These are phyloP conservation scores for Colletotrichum godetiae DNA, from an alignment of 2,329 filamentous ascomycete genomes.

Conservation along the genomic window DNA sequence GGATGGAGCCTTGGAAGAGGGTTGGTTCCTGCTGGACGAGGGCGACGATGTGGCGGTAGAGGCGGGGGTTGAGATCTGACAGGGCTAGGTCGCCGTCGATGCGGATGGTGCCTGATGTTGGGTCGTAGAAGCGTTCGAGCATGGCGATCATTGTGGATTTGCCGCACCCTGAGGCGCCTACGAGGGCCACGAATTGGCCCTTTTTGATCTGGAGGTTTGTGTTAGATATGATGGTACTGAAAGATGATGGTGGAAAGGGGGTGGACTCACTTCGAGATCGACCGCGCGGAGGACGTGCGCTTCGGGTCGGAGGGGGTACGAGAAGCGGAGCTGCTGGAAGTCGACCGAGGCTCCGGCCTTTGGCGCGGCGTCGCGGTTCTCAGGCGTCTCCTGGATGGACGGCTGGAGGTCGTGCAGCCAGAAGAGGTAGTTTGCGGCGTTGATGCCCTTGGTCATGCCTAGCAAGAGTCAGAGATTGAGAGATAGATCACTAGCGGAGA, in stretches of 20 bases:
- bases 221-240: neutral
- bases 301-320: constrained; percentile 65
- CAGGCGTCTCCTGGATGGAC: constrained; percentile 52
- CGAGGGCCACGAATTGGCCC: constrained; percentile 64
- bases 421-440: constrained; percentile 62
- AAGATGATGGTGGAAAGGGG: no score
- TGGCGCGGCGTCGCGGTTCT: constrained; percentile 52
- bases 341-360: constrained; percentile 52
- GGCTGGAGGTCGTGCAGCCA: constrained; percentile 57
- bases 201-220: constrained; percentile 47
- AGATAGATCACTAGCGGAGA: neutral
- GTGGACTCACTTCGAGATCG: constrained; percentile 45
- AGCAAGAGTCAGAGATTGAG: constrained; percentile 13
- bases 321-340: constrained; percentile 69
- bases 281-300: constrained; percentile 56
- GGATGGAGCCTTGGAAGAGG: constrained; percentile 59
- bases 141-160: constrained; percentile 71
- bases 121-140: constrained; percentile 58
- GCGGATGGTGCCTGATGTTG: constrained; percentile 56
- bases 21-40: constrained; percentile 70
- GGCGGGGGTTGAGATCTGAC: constrained; percentile 55
- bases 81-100: constrained; percentile 56
- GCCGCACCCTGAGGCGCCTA: constrained; percentile 67
- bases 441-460: constrained; percentile 61
- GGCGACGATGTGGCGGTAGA: constrained; percentile 63